Evolutionary conservation across 2,329 filamentous ascomycete genomes (phyloP), one percentile per base, ranked within the genome.

Genomic region (Harringtonia aguacate): DNA sequence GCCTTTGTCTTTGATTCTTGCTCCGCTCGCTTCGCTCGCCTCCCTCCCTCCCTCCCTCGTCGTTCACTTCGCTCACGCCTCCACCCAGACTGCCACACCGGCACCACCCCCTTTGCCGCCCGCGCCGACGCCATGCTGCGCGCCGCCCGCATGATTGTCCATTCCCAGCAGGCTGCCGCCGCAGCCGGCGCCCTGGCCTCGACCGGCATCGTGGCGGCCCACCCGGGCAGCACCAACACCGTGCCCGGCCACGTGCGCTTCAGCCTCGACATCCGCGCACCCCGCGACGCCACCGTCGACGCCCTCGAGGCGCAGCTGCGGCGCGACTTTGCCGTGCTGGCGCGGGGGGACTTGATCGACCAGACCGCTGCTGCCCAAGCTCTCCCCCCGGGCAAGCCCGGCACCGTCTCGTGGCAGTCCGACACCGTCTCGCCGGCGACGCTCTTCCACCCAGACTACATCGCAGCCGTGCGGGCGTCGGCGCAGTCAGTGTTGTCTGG

Each of bases 151-250:
- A 72, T 87, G 66, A 86, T 88, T 48, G 60, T 81, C 3, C 65
- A n/a, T n/a, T n/a, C 37, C 18, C 20, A 34, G 13, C 9, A 21
- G 41, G 41, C 34, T 34, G 45, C 48, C 14, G 36, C 35, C 13
- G 43, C 17, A 14, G 66, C 78, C 48, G 65, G 66, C 1, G 81
- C 78, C 13, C 64, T 87, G 12, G 83, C 79, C 7, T 79, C 75
- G 4, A 84, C 84, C 0, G 84, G 83, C 0, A 84, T 87, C 44
- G 59, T 88, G 22, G 55, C 70, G 12, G 65, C 80, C 9, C 72
- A 70, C 39, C 82, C 83, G 0, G 81, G 81, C 5, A 81, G 73
- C 48, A 83, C 82, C 15, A 87, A 88, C 59, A 88, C 84, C 0
- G 79, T 87, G 0, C 81, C 84, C 0, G 80, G 81, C 1, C 61